Percentiles rank a stretch among this genome's conserved stretches.
These are phyloP conservation scores for Strigomonas culicis DNA, from an alignment of 208 protist genomes.

Conservation along the genomic window DNA sequence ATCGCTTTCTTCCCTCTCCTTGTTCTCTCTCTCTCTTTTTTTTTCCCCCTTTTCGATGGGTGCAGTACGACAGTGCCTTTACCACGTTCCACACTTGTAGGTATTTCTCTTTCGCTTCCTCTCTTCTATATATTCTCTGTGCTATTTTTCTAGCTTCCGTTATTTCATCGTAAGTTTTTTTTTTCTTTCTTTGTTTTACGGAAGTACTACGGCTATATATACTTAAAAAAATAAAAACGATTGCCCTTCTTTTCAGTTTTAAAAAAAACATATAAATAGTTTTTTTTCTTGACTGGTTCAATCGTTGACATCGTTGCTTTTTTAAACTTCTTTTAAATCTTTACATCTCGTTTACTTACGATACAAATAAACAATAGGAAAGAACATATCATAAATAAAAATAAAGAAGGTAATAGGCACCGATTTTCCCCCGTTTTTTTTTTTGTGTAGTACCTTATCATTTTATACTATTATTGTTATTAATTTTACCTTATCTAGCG, in stretches of 20 bases:
- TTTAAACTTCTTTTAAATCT: neutral
- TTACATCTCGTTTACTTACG: no score
- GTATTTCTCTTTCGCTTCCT: neutral
- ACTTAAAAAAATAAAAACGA: slow-evolving; percentile 1
- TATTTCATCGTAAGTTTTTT: neutral
- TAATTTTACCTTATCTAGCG: no score
- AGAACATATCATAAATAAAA: no score
- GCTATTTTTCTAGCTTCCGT: neutral
- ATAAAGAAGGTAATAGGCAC: neutral
- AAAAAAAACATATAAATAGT: neutral
- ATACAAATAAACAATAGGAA: no score
- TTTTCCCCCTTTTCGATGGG: neutral
- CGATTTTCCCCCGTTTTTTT: no score
- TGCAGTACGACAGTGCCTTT: neutral
- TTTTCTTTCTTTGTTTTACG: slow-evolving; percentile 9
- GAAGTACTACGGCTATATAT: neutral
- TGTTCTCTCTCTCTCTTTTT: slow-evolving; percentile 10
- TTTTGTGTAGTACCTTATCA: no score
- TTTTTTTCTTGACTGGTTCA: neutral
- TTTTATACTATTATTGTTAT: no score
- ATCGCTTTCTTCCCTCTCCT: neutral
- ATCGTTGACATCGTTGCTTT: neutral
- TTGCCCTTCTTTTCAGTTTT: neutral
- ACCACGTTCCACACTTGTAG: neutral
- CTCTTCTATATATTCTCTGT: neutral